phyloP scores from a whole-genome alignment of 2,329 filamentous ascomycete species.

The Lithohypha guttulata region DNA sequence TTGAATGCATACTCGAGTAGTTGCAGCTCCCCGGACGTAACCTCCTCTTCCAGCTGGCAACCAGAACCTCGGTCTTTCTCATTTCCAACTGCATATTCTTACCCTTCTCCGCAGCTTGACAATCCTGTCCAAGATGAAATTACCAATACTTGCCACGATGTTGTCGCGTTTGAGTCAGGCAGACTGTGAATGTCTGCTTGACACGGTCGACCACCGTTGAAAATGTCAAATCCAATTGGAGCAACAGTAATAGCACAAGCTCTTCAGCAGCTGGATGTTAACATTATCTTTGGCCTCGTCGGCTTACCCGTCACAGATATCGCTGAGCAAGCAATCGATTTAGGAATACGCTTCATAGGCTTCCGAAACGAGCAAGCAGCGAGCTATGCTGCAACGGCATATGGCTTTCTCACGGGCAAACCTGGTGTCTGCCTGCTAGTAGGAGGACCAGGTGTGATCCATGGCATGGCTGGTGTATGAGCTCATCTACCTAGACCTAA shows the following conservation, averaged over 20 bases:
- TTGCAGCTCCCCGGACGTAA: too few relatives aligned
- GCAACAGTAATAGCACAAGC: constrained; percentile 40
- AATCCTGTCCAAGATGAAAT: too few relatives aligned
- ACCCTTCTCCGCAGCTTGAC: constrained; percentile 4
- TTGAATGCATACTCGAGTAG: too few relatives aligned
- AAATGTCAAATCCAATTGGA: constrained; percentile 27
- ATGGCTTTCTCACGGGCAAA: constrained; percentile 47
- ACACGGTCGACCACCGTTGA: not conserved
- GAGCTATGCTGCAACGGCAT: constrained; percentile 47
- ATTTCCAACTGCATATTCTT: too few relatives aligned
- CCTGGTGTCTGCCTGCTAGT: constrained; percentile 50
- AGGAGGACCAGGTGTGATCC: constrained; percentile 47
- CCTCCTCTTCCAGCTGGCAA: too few relatives aligned
- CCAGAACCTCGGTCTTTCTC: too few relatives aligned
- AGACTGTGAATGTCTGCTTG: too few relatives aligned
- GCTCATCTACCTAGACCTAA: constrained; percentile 11
- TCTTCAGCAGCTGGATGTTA: constrained; percentile 39
- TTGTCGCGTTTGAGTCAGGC: too few relatives aligned
- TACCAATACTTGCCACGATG: too few relatives aligned
- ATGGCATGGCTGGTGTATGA: constrained; percentile 46
- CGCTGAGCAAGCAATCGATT: constrained; percentile 45
- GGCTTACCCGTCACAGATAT: constrained; percentile 48
- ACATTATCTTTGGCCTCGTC: constrained; percentile 43
- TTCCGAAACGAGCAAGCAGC: constrained; percentile 51
- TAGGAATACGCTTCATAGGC: constrained; percentile 48